Percentiles rank a stretch among this genome's conserved stretches.
These are phyloP conservation scores for Pestalotiopsis sp. DNA, from an alignment of 2,329 filamentous ascomycete genomes.

Conservation along the genomic window DNA sequence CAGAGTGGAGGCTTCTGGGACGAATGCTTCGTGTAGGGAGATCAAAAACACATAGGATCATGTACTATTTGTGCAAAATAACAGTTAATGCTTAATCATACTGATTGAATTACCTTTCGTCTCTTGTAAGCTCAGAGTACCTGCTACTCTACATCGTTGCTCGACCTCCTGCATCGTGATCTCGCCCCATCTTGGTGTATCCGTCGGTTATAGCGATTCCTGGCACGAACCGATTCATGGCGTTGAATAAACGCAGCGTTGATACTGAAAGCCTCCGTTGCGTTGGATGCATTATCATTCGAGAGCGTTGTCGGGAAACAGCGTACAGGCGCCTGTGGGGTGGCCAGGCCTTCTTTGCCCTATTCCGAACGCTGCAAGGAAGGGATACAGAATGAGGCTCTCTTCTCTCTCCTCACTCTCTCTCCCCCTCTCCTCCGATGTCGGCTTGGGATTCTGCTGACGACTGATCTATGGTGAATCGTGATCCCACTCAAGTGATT, in stretches of 20 bases:
- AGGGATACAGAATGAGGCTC: background rate
- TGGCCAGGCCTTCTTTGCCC: background rate
- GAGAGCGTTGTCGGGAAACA: background rate
- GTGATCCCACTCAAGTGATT: too few species aligned
- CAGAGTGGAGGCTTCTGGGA: conserved; percentile 73
- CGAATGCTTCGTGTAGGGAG: conserved; percentile 51
- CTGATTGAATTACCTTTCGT: background rate
- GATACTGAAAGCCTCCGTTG: too few species aligned
- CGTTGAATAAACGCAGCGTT: too few species aligned
- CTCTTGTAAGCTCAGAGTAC: background rate
- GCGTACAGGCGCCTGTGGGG: background rate
- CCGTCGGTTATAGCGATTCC: background rate
- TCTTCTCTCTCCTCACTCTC: too few species aligned
- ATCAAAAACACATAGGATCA: background rate
- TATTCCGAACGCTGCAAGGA: background rate
- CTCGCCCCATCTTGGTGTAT: background rate
- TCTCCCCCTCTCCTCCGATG: too few species aligned
- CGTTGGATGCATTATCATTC: too few species aligned
- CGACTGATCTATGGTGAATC: too few species aligned
- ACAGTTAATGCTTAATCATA: background rate
- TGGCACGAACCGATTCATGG: background rate
- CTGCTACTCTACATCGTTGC: background rate
- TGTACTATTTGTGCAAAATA: background rate
- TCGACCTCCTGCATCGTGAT: background rate
- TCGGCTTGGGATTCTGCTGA: too few species aligned